Evolutionary conservation across 2,329 filamentous ascomycete species (phyloP).

Genomic region (Colletotrichum kahawae): DNA sequence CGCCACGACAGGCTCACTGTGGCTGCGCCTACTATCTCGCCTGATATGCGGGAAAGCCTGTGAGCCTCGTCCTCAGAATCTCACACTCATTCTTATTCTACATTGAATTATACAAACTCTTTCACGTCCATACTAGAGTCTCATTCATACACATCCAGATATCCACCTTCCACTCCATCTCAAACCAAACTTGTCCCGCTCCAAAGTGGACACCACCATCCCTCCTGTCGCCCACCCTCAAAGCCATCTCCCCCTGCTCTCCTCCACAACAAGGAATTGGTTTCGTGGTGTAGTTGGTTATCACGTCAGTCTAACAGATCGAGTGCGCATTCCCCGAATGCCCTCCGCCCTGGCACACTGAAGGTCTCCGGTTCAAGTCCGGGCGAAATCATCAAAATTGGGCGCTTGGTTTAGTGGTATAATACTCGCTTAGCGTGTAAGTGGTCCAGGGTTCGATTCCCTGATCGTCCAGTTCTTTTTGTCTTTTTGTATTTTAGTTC

Average conservation of each 20-base stretch:
- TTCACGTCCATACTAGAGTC: fast-evolving
- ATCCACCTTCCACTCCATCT: neutral
- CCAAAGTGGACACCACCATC: neutral
- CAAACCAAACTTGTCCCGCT: neutral
- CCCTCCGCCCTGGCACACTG: neutral
- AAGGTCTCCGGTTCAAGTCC: constrained; percentile 17
- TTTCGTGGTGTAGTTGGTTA: constrained; percentile 47
- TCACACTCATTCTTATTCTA: neutral
- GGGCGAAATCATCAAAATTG: neutral
- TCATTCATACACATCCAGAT: neutral
- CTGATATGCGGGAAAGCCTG: neutral
- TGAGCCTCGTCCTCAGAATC: neutral
- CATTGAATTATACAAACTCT: neutral
- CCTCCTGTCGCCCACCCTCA: neutral
- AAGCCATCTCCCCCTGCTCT: neutral
- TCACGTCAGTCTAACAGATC: constrained; percentile 53
- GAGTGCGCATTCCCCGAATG: neutral
- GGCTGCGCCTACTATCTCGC: neutral
- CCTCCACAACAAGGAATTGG: neutral
- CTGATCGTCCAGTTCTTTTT: constrained; percentile 12
- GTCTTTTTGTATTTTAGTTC: neutral
- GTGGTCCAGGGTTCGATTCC: constrained; percentile 16
- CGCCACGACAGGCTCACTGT: neutral
- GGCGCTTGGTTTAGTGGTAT: constrained; percentile 22
- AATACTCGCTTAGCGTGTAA: constrained; percentile 17